Percentiles rank a stretch among this genome's conserved stretches.
These are phyloP conservation scores for Chaetomium cochliodes DNA, from an alignment of 495 filamentous ascomycete species.

Conservation along the genomic window DNA sequence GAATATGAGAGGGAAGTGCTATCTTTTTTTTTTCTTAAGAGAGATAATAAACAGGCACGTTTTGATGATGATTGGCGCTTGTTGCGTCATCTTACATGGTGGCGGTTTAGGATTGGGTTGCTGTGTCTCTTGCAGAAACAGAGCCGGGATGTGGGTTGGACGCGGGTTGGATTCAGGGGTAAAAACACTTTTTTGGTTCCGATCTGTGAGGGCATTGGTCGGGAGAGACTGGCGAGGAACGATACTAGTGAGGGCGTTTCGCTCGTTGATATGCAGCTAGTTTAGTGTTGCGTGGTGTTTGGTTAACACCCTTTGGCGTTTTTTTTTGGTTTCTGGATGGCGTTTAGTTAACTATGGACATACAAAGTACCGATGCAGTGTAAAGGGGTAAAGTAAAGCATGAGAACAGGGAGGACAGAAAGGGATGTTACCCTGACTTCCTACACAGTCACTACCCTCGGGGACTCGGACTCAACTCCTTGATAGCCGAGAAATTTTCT, in stretches of 20 bases:
- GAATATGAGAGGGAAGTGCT: no score
- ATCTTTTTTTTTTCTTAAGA: no score
- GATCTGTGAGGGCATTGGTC: neutral
- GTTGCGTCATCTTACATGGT: constrained; percentile 1
- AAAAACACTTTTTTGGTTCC: neutral
- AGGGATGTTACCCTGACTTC: neutral
- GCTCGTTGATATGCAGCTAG: no score
- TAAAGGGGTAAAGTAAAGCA: neutral
- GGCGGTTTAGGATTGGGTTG: neutral
- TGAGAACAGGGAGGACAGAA: neutral
- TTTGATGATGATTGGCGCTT: constrained; percentile 1
- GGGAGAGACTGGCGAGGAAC: neutral
- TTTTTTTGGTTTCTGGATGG: no score
- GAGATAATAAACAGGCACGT: neutral
- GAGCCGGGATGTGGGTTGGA: neutral
- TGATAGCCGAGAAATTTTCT: neutral
- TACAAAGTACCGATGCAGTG: neutral
- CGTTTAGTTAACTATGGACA: no score
- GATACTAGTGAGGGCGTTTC: no score
- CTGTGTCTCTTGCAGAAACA: neutral
- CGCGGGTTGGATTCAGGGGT: constrained; percentile 1
- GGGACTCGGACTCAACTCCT: neutral
- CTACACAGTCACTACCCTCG: no score
- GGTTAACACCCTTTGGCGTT: no score
- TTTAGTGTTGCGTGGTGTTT: no score